A percentile compares a stretch with the other conserved stretches of the same genome.
Conservation (phyloP, 495 filamentous ascomycete species). For the Aspergillus olivimuriae region DNA sequence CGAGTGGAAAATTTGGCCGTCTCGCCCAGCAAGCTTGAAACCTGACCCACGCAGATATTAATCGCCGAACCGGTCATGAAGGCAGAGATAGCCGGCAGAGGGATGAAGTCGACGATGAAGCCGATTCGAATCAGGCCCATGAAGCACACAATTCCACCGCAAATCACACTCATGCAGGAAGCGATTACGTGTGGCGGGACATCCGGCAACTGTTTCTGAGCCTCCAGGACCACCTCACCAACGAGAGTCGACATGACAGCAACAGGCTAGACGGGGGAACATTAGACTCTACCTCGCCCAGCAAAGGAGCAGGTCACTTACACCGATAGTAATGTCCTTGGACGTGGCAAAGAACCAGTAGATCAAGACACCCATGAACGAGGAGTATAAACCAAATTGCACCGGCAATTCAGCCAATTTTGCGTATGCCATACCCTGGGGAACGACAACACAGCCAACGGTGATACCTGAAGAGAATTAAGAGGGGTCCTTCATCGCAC, state of each 20-base stretch:
- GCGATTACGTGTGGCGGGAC: conserved; percentile 59
- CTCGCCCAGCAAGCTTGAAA: conserved; percentile 80
- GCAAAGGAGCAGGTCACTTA: conserved; percentile 38
- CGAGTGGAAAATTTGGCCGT: conserved; percentile 62
- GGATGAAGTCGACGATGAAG: conserved; percentile 95
- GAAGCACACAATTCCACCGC: conserved; percentile 73
- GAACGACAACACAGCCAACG: conserved; percentile 91
- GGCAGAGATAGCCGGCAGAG: conserved; percentile 82
- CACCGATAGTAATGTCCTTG: conserved; percentile 98
- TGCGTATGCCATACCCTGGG: conserved; percentile 97
- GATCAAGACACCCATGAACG: conserved; percentile 92
- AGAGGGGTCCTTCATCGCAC: conserved; percentile 7
- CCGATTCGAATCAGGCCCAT: conserved; percentile 76
- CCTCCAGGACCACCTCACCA: conserved; percentile 67
- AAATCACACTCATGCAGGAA: conserved; percentile 71
- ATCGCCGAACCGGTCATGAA: conserved; percentile 98
- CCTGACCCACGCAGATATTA: conserved; percentile 85
- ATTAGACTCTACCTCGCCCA: not conserved
- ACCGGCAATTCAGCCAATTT: conserved; percentile 69
- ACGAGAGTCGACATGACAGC: conserved; percentile 91
- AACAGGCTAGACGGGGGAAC: conserved; percentile 59
- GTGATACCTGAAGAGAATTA: conserved; percentile 63
- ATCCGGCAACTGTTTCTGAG: conserved; percentile 51
- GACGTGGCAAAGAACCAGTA: conserved; percentile 99
- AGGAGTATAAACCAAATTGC: conserved; percentile 90